A percentile compares a stretch with the other conserved stretches of the same genome.
These are phyloP conservation scores for Boechera retrofracta DNA, from an alignment of 345 rosid genomes.

Conservation along the genomic window DNA sequence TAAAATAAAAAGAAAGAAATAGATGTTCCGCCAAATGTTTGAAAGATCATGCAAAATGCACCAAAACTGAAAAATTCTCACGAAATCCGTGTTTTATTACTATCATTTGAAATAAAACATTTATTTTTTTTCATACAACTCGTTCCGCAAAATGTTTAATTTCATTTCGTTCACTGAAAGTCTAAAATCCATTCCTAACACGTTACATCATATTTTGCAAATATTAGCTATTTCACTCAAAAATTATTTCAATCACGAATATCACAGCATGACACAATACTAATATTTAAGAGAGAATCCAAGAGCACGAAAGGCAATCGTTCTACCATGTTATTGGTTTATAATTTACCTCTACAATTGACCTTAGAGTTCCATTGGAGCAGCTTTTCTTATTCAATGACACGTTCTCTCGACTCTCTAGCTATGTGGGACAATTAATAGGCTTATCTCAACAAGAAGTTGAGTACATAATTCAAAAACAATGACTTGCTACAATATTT, in stretches of 20 bases:
- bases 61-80: too few relatives aligned
- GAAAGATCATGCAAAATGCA: too few relatives aligned
- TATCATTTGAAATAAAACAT: too few relatives aligned
- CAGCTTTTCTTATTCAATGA: constrained; percentile 1
- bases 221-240: not conserved
- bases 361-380: constrained; percentile 1
- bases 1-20: too few relatives aligned
- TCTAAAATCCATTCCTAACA: too few relatives aligned
- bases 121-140: too few relatives aligned
- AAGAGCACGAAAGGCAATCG: constrained; percentile 6
- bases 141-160: too few relatives aligned
- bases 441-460: constrained; percentile 18
- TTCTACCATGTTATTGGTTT: constrained; percentile 10
- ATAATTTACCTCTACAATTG: constrained; percentile 2
- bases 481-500: not conserved
- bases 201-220: too few relatives aligned
- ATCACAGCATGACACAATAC: not conserved
- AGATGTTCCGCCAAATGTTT: too few relatives aligned
- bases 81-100: too few relatives aligned
- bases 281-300: not conserved
- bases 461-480: constrained; percentile 11
- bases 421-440: constrained; percentile 6
- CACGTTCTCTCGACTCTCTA: constrained; percentile 24
- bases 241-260: not conserved
- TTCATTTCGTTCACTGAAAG: too few relatives aligned